A percentile compares a stretch with the other conserved stretches of the same genome.
phyloP scores from a whole-genome alignment of 1,284 basidiomycete species.

The Vanrija humicola region DNA sequence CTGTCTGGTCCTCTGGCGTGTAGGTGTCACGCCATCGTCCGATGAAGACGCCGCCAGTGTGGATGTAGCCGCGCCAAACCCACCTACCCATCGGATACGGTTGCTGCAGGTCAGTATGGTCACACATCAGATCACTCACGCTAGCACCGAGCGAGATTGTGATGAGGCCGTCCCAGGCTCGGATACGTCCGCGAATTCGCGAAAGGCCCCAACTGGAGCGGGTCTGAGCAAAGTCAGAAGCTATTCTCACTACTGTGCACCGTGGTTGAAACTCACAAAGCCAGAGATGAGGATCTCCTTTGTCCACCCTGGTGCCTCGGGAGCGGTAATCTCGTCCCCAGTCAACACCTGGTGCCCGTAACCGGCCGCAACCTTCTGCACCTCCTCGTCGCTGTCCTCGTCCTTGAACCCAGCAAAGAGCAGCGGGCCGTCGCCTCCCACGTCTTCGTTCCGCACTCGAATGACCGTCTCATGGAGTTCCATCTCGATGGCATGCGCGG shows the following conservation, averaged over 20 bases:
- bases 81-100: slow-evolving; percentile 36
- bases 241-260: not conserved
- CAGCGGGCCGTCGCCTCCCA: slow-evolving; percentile 41
- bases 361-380: slow-evolving; percentile 26
- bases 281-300: slow-evolving; percentile 49
- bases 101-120: slow-evolving; percentile 10
- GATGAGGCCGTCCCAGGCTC: slow-evolving; percentile 48
- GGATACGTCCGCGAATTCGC: slow-evolving; percentile 39
- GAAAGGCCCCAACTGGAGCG: slow-evolving; percentile 37
- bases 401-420: slow-evolving; percentile 39
- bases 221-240: slow-evolving; percentile 2
- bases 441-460: slow-evolving; percentile 36
- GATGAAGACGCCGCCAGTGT: slow-evolving; percentile 40
- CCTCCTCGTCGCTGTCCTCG: slow-evolving; percentile 35
- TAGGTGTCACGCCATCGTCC: slow-evolving; percentile 48
- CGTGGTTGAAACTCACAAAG: slow-evolving; percentile 19
- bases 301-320: slow-evolving; percentile 43
- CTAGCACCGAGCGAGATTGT: slow-evolving; percentile 22
- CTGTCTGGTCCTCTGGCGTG: slow-evolving; percentile 34
- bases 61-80: slow-evolving; percentile 47
- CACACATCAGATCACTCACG: not conserved
- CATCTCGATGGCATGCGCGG: slow-evolving; percentile 41
- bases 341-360: slow-evolving; percentile 37
- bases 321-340: slow-evolving; percentile 26
- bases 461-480: slow-evolving; percentile 45